These are phyloP conservation scores for Hordeum vulgare DNA, from an alignment of 176 grass and related monocot species.

Conservation along the genomic window DNA sequence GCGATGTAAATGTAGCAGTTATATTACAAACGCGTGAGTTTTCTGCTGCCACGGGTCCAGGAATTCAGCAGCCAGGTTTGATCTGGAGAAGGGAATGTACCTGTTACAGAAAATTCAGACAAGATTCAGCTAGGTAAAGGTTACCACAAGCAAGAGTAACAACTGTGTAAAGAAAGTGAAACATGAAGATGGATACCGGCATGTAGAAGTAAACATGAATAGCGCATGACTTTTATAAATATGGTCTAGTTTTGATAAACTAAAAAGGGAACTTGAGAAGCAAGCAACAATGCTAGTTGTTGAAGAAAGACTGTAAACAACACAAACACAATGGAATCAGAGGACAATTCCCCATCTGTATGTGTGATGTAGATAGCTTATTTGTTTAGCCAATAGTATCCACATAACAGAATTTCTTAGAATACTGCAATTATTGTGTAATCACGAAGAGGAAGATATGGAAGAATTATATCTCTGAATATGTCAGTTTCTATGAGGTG, in stretches of 20 bases:
- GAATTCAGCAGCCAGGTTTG: background rate
- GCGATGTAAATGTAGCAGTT: background rate
- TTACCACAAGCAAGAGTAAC: background rate
- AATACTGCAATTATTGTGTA: background rate
- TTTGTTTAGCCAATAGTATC: background rate
- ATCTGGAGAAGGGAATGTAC: background rate
- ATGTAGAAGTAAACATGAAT: background rate
- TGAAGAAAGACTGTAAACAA: background rate
- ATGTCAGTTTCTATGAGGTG: too few relatives aligned
- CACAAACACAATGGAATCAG: background rate
- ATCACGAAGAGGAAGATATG: too few relatives aligned
- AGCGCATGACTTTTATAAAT: too few relatives aligned
- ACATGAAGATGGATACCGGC: background rate
- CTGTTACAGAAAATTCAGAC: conserved; percentile 1
- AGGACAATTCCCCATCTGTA: background rate
- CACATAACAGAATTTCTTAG: background rate
- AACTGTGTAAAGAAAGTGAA: background rate
- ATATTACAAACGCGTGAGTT: background rate
- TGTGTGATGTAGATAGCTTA: background rate
- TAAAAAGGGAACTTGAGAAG: background rate
- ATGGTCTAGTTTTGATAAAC: background rate
- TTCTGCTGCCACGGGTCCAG: background rate
- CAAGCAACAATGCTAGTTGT: background rate
- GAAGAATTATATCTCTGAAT: too few relatives aligned
- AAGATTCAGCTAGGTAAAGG: background rate